phyloP scores from a whole-genome alignment of 2,329 filamentous ascomycete genomes.

The Cladosporium phlei region DNA sequence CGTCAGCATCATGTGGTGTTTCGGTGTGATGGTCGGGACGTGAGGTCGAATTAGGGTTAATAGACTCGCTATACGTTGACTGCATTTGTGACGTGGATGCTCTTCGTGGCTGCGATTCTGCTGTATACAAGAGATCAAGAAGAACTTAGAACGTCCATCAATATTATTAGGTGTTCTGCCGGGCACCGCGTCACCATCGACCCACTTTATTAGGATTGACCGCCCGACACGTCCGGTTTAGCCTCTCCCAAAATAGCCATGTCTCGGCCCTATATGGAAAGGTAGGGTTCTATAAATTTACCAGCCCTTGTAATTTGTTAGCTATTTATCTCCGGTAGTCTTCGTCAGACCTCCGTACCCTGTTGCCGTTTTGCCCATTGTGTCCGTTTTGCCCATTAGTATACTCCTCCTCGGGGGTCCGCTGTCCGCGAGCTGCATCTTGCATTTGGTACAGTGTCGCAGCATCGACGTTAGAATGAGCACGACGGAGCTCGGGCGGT shows the following conservation, averaged over 20 bases:
- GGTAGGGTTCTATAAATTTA: too few relatives aligned
- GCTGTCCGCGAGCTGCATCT: slow-evolving; percentile 50
- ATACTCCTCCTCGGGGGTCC: slow-evolving; percentile 27
- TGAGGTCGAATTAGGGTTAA: too few relatives aligned
- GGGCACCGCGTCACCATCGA: slow-evolving; percentile 6
- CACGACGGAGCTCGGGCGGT: slow-evolving; percentile 71
- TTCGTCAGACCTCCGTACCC: too few relatives aligned
- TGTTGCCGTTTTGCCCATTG: slow-evolving; percentile 7
- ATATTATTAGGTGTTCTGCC: slow-evolving; percentile 12
- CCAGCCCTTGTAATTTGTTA: slow-evolving; percentile 26
- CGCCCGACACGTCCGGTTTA: background rate
- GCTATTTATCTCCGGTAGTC: slow-evolving; percentile 39
- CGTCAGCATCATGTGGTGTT: slow-evolving; percentile 6
- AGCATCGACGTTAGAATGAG: slow-evolving; percentile 77
- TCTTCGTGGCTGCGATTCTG: background rate
- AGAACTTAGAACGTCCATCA: slow-evolving; percentile 11
- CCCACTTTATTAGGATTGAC: background rate
- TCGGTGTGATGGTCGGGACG: slow-evolving; percentile 16
- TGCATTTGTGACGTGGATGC: slow-evolving; percentile 21
- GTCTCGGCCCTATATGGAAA: too few relatives aligned
- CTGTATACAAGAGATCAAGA: slow-evolving; percentile 8
- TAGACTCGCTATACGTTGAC: too few relatives aligned
- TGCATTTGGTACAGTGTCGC: slow-evolving; percentile 76
- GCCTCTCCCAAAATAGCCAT: slow-evolving; percentile 6
- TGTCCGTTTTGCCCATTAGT: slow-evolving; percentile 16